Base-by-base conservation (phyloP, 495 filamentous ascomycete species). In the Evernia prunastri region DNA sequence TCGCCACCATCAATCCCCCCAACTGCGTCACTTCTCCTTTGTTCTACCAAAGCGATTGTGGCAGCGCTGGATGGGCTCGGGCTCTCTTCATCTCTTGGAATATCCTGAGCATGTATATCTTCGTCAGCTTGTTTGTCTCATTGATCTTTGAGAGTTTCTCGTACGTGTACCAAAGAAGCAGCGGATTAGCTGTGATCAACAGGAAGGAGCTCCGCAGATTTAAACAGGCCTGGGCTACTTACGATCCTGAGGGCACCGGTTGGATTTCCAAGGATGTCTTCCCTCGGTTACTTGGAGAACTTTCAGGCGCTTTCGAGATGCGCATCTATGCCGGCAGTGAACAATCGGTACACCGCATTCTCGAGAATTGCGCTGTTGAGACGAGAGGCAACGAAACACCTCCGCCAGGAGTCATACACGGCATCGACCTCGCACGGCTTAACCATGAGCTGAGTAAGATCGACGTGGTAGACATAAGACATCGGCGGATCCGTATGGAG, bases 61-160 rank as follows among this genome's bases (percentile, higher is more conserved):
- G 94, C 40, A 93, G 94, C 73, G 81, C 82, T 31, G 82, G 84
- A 51, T 97, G 94, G 89, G 92, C 94, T 20, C 82, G 90, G 40
- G 81, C 82, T 53, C 79, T 99, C 39, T 97, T 99, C 78, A 90
- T 97, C 63, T 82, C 89, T 15, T 99, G 94, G 94, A 99, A 99
- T 78, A 91, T 99, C 69, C 82, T 97, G 72, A 97, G 93, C 87
- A 97, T 99, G 94, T 99, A 97, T 76, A 94, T 99, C 74, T 99
- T 99, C 69, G 92, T 97, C 69, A 96, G 89, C 72, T 80, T 99
- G 76, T 99, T 99, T 73, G 91, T 97, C 63, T 99, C 94, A 47
- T 85, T 99, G 69, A 99, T 99, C 68, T 99, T 92, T 75, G 94
- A 99, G 79, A 97, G 93, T 77, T 99, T 99, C 78, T 96, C 90